These are phyloP conservation scores for Nannochloropsis salina DNA, from an alignment of 108 stramenopile species.

Conservation along the genomic window DNA sequence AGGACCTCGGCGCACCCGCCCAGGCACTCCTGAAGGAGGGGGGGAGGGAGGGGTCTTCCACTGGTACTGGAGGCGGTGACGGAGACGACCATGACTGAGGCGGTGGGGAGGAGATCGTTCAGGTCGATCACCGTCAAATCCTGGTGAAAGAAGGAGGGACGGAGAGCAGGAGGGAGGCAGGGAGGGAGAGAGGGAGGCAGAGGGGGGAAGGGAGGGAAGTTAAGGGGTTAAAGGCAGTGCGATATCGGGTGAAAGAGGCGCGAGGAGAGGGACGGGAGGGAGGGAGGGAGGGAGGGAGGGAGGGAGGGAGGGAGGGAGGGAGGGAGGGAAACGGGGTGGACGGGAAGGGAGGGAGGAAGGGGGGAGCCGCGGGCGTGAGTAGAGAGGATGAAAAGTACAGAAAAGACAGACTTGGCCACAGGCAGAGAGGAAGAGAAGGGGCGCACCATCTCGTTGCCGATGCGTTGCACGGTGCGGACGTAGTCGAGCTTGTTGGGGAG, in stretches of 20 bases:
- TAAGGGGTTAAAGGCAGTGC: background rate
- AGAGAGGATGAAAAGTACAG: background rate
- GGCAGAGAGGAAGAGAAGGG: background rate
- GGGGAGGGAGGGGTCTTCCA: conserved; percentile 45
- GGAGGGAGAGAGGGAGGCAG: background rate
- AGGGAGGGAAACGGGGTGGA: background rate
- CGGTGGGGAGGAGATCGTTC: conserved; percentile 59
- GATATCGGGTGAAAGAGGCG: no score
- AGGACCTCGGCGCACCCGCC: conserved; percentile 45
- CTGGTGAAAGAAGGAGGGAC: conserved; percentile 17
- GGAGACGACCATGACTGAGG: conserved; percentile 82
- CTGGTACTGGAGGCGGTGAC: conserved; percentile 79
- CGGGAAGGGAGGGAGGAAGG: background rate
- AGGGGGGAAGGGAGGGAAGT: background rate
- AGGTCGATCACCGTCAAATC: conserved; percentile 48
- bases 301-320: background rate
- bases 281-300: background rate
- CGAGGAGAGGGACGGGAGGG: background rate
- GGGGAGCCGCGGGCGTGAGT: background rate
- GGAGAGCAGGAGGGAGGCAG: background rate
- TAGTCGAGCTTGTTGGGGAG: conserved; percentile 74
- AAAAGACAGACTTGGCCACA: background rate
- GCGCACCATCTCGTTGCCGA: conserved; percentile 79
- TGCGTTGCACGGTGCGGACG: conserved; percentile 68
- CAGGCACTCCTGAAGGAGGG: background rate